Evolutionary conservation across 164 flowering plant species (phyloP).

Genomic region (Akebia trifoliata): DNA sequence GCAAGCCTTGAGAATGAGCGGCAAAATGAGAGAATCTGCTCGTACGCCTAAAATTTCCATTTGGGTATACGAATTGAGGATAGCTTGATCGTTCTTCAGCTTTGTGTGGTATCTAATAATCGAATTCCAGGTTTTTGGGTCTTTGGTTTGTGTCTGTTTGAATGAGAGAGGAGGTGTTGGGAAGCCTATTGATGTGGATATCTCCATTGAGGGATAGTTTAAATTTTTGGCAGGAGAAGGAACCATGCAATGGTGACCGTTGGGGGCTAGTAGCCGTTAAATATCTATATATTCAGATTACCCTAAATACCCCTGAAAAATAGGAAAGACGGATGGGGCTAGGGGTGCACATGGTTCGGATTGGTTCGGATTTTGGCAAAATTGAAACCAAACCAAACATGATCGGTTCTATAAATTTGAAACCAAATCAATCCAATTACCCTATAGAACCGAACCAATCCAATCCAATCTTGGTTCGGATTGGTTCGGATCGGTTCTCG

Average conservation of each 20-base stretch:
- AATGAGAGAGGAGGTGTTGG: constrained; percentile 7
- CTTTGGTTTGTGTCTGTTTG: constrained; percentile 12
- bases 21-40: constrained; percentile 26
- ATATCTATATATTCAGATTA: neutral
- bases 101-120: constrained; percentile 31
- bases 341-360: no score
- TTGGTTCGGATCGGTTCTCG: no score
- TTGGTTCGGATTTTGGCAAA: no score
- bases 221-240: constrained; percentile 1
- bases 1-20: constrained; percentile 50
- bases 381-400: no score
- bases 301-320: no score
- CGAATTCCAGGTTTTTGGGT: constrained; percentile 32
- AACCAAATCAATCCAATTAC: no score
- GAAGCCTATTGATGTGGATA: constrained; percentile 4
- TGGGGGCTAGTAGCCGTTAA: neutral
- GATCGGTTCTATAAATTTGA: no score
- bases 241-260: neutral
- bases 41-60: constrained; percentile 32
- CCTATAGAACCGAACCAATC: no score
- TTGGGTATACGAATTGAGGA: constrained; percentile 31
- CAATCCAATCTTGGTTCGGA: no score
- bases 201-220: neutral
- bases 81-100: constrained; percentile 39
- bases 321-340: no score